These are phyloP conservation scores for Cladophialophora psammophila DNA, from an alignment of 2,329 filamentous ascomycete genomes.

Conservation along the genomic window DNA sequence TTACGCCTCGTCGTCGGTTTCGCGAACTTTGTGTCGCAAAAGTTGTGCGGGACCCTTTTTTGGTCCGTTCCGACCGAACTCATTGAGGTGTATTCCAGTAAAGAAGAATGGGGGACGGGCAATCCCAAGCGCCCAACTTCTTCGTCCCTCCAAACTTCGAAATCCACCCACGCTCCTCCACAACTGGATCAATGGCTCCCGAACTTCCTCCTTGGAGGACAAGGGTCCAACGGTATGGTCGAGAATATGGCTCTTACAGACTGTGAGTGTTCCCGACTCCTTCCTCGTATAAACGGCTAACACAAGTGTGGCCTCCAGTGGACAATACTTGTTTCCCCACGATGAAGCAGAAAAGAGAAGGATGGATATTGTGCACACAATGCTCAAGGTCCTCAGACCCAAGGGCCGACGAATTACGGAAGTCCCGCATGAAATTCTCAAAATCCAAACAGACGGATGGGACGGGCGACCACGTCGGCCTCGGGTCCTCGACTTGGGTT, in stretches of 20 bases:
- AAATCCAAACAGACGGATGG: constrained; percentile 15
- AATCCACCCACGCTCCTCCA: background rate
- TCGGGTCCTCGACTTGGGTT: constrained; percentile 73
- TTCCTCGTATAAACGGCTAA: constrained; percentile 2
- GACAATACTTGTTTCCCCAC: constrained; percentile 78
- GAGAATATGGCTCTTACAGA: constrained; percentile 37
- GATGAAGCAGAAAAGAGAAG: constrained; percentile 80
- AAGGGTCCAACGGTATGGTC: constrained; percentile 27
- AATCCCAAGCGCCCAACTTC: background rate
- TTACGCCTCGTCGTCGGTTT: background rate
- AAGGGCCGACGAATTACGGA: constrained; percentile 50
- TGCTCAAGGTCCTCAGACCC: constrained; percentile 71
- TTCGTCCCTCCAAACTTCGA: constrained; percentile 6
- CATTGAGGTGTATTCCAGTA: background rate
- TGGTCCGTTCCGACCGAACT: background rate
- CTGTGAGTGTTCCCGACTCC: constrained; percentile 20
- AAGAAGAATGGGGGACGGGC: background rate
- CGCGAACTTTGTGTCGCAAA: background rate
- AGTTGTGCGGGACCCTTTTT: background rate
- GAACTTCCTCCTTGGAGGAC: constrained; percentile 9
- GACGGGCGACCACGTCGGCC: constrained; percentile 37
- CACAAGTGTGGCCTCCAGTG: constrained; percentile 44
- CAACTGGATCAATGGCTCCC: background rate
- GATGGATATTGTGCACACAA: constrained; percentile 81
- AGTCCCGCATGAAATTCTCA: constrained; percentile 43